Base-by-base conservation (phyloP, 805 yeast genomes). In the Candida nanaspora region DNA sequence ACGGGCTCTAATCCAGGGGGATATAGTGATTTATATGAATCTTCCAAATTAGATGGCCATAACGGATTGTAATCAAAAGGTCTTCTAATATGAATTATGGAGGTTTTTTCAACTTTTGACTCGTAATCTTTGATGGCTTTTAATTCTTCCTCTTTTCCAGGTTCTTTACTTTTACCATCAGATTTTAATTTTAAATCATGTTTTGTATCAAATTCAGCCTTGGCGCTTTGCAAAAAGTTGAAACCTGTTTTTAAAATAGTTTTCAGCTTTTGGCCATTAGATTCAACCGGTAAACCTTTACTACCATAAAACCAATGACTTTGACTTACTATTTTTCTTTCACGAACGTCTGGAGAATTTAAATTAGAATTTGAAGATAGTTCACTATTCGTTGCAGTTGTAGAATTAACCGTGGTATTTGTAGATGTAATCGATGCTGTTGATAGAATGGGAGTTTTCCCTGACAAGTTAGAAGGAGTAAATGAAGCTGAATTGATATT, bases 61-160 rank as follows among this genome's bases (percentile, higher is more conserved):
- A 89, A 81, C 39, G 94, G 94, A 9, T 86, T 80, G 0, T 91
- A 81, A 32, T 69, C 68, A 57, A 74, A 86, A 6, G 93, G 79
- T 50, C 68, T 76, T 48, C 80, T 88, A 45, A 80, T 66, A 19
- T 60, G 50, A 38, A 70, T 66, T 16, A 60, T 27, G 3, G 33
- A 36, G 9, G 10, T 15, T 49, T 3, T 50, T 51, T 6, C 47
- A 41, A 16, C 46, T 52, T 16, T 31, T n/a, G 16, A 8, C 5
- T 10, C 32, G 6, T n/a, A 9, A 7, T 29, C 26, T 42, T 55
- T 35, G 41, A 53, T 39, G 53, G 44, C 37, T 8, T 41, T 39
- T 45, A 58, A 49, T 45, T 53, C 45, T 20, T 46, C 46, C 23
- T 46, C 40, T n/a, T n/a, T n/a, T n/a, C n/a, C n/a, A n/a, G n/a